phyloP scores from a whole-genome alignment of 2,329 filamentous ascomycete species.

The Arachnomyces sp. region DNA sequence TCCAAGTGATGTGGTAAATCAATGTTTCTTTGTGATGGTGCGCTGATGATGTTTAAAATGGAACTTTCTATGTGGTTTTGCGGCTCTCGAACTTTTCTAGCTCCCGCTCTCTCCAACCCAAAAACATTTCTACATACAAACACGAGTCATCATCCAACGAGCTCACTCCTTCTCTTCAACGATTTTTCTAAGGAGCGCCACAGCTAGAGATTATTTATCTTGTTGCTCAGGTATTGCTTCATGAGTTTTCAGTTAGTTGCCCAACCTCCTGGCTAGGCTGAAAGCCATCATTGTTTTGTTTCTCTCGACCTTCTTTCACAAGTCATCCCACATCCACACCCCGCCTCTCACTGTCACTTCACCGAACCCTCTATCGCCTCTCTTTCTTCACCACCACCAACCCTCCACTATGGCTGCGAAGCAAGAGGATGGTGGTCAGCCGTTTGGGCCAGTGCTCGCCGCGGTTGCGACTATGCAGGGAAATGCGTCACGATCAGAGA shows the following conservation, averaged over 20 bases:
- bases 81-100: constrained; percentile 25
- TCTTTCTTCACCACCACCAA: constrained; percentile 11
- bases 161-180: too few relatives aligned
- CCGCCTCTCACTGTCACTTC: constrained; percentile 11
- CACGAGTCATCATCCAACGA: too few relatives aligned
- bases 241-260: too few relatives aligned
- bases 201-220: too few relatives aligned
- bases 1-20: not conserved
- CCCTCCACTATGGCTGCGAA: constrained; percentile 58
- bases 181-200: too few relatives aligned
- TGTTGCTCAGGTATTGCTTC: too few relatives aligned
- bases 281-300: too few relatives aligned
- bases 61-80: constrained; percentile 8
- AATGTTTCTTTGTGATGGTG: not conserved
- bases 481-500: constrained; percentile 70
- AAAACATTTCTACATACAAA: constrained; percentile 14
- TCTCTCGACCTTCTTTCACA: too few relatives aligned
- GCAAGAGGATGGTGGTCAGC: constrained; percentile 55
- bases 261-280: too few relatives aligned
- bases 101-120: constrained; percentile 12
- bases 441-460: constrained; percentile 76
- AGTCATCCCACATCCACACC: constrained; percentile 4
- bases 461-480: constrained; percentile 87
- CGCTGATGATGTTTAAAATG: not conserved
- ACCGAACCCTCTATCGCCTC: constrained; percentile 20